Conservation (phyloP, 768 basidiomycete species). For the Podaxis sp. region DNA sequence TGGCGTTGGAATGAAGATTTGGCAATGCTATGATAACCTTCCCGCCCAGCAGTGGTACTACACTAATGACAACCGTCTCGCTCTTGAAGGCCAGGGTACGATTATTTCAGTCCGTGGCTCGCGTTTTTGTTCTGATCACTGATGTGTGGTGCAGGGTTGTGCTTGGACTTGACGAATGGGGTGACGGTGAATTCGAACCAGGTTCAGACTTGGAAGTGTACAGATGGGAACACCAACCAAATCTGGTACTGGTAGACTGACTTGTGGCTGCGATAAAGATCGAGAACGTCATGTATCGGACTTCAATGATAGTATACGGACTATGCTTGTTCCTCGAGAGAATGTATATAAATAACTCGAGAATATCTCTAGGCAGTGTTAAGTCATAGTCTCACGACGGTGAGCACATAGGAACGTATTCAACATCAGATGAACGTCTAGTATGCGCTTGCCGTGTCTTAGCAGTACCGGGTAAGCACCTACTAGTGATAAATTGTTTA, state of each 20-base stretch:
- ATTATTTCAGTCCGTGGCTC: background rate
- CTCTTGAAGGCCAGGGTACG: conserved; percentile 27
- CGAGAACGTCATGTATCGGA: too few relatives aligned
- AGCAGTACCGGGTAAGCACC: too few relatives aligned
- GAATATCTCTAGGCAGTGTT: too few relatives aligned
- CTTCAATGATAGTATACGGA: too few relatives aligned
- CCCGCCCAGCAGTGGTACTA: conserved; percentile 36
- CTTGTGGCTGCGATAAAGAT: background rate
- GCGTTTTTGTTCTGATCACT: background rate
- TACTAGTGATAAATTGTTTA: too few relatives aligned
- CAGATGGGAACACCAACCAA: conserved; percentile 28
- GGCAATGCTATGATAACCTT: conserved; percentile 31
- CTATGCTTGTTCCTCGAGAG: too few relatives aligned
- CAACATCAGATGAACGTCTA: too few relatives aligned
- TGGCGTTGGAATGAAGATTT: conserved; percentile 25
- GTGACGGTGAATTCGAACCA: conserved; percentile 27
- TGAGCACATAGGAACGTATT: too few relatives aligned
- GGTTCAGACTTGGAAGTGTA: conserved; percentile 34
- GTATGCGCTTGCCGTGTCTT: too few relatives aligned
- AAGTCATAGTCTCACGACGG: too few relatives aligned
- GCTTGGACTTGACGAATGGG: conserved; percentile 31
- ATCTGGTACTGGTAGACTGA: conserved; percentile 20
- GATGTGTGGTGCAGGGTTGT: conserved; percentile 21
- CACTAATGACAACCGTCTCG: conserved; percentile 29
- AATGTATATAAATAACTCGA: too few relatives aligned